Evolutionary conservation across 2,329 filamentous ascomycete species (phyloP), one percentile per base, ranked within the genome.

Genomic region (Metarhizium sp.): DNA sequence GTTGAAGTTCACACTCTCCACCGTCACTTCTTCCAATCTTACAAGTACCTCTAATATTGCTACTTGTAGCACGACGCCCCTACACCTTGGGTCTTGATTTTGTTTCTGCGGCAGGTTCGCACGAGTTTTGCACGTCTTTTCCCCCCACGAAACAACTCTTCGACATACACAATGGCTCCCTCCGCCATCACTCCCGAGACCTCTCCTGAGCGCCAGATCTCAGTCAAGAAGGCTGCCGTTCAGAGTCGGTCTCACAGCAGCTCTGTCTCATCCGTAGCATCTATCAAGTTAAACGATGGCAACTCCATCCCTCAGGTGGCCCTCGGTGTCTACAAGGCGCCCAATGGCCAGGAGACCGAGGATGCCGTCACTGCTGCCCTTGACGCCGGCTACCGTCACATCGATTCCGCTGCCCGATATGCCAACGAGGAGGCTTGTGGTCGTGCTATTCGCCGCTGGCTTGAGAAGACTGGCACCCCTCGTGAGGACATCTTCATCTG

Each of bases 221-320:
- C 61, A 52, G 59, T 62, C 59, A 69, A 65, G 61, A 69, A 69
- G 63, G 8, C 40, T 25, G 50, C 61, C 4, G 16, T 59, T 40
- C 60, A 62, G 53, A 58, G 30, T 51, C 61, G 63, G 56, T 59
- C 61, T 52, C 58, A 65, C 54, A 63, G 62, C 58, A 61, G 56
- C 58, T 67, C 63, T 18, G 55, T 64, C 54, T 63, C 64, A 3
- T 57, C 57, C 4, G 58, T 62, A 42, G 61, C 59, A 30, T 68
- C 72, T 51, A 71, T 90, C 58, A 86, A 83, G 71, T 76, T 91
- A 58, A 88, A 87, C 64, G 85, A 91, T 72, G 86, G 86, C 58
- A 81, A 81, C 61, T 76, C 79, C 55, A 87, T 91, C 53, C 87
- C 87, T 48, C 60, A 74, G 54, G 64, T 78, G 32, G 75, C 74